These are phyloP conservation scores for Claviceps arundinis DNA, from an alignment of 2,329 filamentous ascomycete species.

Conservation along the genomic window DNA sequence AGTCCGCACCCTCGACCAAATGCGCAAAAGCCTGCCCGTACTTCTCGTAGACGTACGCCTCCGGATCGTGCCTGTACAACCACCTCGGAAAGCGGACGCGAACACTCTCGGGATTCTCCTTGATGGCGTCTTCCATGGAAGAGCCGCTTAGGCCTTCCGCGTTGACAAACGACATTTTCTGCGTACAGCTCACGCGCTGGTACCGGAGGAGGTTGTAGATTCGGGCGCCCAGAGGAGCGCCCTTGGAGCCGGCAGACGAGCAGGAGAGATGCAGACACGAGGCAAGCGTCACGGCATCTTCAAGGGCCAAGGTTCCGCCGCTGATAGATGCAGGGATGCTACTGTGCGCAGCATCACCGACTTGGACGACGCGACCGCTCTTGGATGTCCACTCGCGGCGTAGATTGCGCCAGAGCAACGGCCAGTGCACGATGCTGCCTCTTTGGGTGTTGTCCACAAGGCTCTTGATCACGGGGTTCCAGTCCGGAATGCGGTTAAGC, in stretches of 20 bases:
- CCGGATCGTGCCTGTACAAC: slow-evolving; percentile 5
- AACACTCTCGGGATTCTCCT: slow-evolving; percentile 1
- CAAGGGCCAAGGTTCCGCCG: slow-evolving; percentile 11
- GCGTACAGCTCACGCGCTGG: slow-evolving; percentile 3
- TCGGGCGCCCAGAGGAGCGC: not conserved
- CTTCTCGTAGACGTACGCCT: slow-evolving; percentile 5
- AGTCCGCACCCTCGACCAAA: not conserved
- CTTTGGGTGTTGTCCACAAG: slow-evolving; percentile 1
- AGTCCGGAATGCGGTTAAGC: not conserved
- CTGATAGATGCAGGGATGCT: slow-evolving; percentile 10
- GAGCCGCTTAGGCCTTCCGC: not conserved
- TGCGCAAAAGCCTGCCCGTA: slow-evolving; percentile 2
- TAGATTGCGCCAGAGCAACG: slow-evolving; percentile 8
- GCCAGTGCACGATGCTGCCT: slow-evolving; percentile 8
- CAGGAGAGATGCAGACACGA: slow-evolving; percentile 8
- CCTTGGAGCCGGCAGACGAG: not conserved
- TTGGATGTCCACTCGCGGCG: slow-evolving; percentile 7
- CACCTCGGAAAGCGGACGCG: slow-evolving; percentile 1
- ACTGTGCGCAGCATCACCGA: slow-evolving; percentile 11
- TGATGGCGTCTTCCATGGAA: not conserved
- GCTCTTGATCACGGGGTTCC: slow-evolving; percentile 1
- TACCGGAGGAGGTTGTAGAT: slow-evolving; percentile 5
- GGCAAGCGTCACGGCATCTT: slow-evolving; percentile 10
- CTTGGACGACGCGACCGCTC: slow-evolving; percentile 8
- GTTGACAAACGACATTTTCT: slow-evolving; percentile 6